A percentile compares a stretch with the other conserved stretches of the same genome.
phyloP scores from a whole-genome alignment of 2,329 filamentous ascomycete species.

The Scedosporium apiospermum region DNA sequence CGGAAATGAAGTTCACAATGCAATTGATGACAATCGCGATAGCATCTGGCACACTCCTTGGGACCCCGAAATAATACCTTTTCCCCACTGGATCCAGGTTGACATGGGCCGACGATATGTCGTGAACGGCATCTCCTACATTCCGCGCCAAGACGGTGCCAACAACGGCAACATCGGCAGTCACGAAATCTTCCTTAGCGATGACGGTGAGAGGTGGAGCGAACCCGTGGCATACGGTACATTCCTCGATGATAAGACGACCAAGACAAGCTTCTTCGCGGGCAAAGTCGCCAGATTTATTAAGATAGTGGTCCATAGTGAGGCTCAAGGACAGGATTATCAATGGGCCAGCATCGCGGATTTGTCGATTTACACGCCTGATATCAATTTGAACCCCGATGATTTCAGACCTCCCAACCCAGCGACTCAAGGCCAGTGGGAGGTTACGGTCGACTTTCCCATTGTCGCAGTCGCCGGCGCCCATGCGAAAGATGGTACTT shows the following conservation, averaged over 20 bases:
- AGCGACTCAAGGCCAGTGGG: conserved; percentile 21
- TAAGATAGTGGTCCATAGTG: conserved; percentile 18
- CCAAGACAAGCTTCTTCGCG: conserved; percentile 23
- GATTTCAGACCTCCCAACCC: conserved; percentile 8
- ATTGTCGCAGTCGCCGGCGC: conserved; percentile 23
- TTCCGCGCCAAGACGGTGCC: conserved; percentile 18
- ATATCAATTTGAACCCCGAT: conserved; percentile 10
- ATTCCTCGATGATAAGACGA: conserved; percentile 17
- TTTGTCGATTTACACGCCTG: conserved; percentile 19
- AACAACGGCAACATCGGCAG: conserved; percentile 19
- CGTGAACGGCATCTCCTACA: conserved; percentile 20
- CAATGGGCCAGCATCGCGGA: conserved; percentile 22
- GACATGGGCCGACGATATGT: conserved; percentile 17
- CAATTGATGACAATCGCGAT: conserved; percentile 18
- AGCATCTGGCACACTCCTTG: conserved; percentile 20
- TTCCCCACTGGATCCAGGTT: conserved; percentile 20
- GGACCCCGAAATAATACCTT: conserved; percentile 8
- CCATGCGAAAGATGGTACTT: conserved; percentile 1
- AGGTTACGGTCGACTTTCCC: conserved; percentile 24
- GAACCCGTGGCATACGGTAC: conserved; percentile 18
- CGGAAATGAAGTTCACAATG: conserved; percentile 18
- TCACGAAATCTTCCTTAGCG: conserved; percentile 19
- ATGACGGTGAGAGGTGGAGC: conserved; percentile 17
- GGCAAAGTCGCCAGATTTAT: conserved; percentile 19
- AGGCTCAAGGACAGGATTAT: conserved; percentile 16